These are phyloP conservation scores for Kwoniella sp. DNA, from an alignment of 768 basidiomycete species.

Conservation along the genomic window DNA sequence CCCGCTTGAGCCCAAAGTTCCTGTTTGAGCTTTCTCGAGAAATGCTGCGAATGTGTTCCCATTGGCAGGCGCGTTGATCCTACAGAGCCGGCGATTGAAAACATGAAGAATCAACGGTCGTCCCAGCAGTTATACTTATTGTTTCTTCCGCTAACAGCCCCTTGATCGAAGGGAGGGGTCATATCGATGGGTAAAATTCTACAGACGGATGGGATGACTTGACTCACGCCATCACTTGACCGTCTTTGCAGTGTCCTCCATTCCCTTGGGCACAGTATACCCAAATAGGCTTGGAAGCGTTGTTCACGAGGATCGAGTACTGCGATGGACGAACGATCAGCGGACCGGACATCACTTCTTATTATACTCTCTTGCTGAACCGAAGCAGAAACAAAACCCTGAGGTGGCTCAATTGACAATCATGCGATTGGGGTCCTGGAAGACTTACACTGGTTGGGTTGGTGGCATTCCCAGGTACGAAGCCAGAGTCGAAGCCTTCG, in stretches of 20 bases:
- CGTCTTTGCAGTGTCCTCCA: constrained; percentile 17
- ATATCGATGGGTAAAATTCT: too few species aligned
- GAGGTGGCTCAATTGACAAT: too few species aligned
- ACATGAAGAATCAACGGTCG: not conserved
- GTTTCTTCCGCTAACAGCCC: too few species aligned
- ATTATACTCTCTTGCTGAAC: too few species aligned
- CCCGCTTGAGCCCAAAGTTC: not conserved
- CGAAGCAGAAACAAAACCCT: too few species aligned
- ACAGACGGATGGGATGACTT: not conserved
- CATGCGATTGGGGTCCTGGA: too few species aligned
- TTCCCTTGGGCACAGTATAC: constrained; percentile 16
- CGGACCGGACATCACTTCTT: too few species aligned
- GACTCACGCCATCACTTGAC: constrained; percentile 26
- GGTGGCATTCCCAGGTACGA: constrained; percentile 10
- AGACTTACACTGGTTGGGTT: constrained; percentile 3
- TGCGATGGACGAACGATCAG: not conserved
- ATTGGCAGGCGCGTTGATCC: constrained; percentile 15
- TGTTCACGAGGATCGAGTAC: constrained; percentile 26
- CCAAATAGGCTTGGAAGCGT: constrained; percentile 28
- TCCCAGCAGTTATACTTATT: too few species aligned
- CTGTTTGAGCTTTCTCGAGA: constrained; percentile 11
- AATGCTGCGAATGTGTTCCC: constrained; percentile 27
- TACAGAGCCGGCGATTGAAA: too few species aligned
- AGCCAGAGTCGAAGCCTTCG: constrained; percentile 26
- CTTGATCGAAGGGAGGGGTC: too few species aligned